A percentile compares a stretch with the other conserved stretches of the same genome.
phyloP scores from a whole-genome alignment of 768 basidiomycete species.

The Podaxis sp. region DNA sequence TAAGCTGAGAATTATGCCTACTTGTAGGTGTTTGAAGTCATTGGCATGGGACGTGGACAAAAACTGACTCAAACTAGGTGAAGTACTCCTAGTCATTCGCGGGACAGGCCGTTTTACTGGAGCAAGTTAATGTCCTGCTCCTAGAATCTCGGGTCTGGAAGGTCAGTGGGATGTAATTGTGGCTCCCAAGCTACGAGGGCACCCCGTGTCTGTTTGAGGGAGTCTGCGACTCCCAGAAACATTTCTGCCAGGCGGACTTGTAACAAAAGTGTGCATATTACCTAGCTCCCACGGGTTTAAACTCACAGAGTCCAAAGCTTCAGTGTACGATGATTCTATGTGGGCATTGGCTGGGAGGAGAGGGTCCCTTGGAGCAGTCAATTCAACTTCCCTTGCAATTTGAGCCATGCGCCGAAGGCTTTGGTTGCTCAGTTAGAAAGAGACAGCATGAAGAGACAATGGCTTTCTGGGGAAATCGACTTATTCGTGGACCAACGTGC shows the following conservation, averaged over 20 bases:
- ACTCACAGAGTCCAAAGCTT: constrained; percentile 52
- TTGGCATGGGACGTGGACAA: too few relatives aligned
- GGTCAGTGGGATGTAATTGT: neutral
- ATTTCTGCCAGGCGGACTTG: constrained; percentile 57
- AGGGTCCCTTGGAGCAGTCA: constrained; percentile 30
- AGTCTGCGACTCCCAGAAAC: constrained; percentile 58
- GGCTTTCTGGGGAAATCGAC: constrained; percentile 43
- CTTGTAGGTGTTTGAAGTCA: too few relatives aligned
- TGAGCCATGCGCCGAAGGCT: constrained; percentile 49
- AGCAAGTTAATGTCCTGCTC: too few relatives aligned
- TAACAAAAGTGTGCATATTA: neutral
- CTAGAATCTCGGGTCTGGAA: neutral
- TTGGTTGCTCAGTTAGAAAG: constrained; percentile 41
- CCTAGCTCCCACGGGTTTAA: neutral
- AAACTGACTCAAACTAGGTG: too few relatives aligned
- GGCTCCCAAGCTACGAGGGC: constrained; percentile 32
- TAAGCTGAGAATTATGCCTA: too few relatives aligned
- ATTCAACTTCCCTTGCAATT: constrained; percentile 48
- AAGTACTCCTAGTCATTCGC: too few relatives aligned
- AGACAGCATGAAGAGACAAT: constrained; percentile 58
- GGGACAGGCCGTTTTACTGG: too few relatives aligned
- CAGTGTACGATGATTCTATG: constrained; percentile 43
- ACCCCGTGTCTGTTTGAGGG: constrained; percentile 55
- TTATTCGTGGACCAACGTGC: neutral
- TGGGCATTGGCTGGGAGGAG: constrained; percentile 19